Conservation (phyloP, 768 basidiomycete species). For the Roridomyces roridus region DNA sequence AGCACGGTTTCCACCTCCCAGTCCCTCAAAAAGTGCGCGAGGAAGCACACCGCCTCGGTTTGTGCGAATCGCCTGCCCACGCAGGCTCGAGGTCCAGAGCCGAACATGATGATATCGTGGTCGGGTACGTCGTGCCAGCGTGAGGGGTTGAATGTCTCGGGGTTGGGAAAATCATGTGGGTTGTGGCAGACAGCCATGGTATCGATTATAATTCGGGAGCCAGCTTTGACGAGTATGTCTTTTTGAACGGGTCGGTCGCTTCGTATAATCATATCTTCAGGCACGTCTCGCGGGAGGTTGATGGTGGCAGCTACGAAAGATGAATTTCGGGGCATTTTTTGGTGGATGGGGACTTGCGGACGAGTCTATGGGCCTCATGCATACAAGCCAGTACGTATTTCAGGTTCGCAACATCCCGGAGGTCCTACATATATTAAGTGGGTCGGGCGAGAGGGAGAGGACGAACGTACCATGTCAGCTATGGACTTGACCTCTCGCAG, state of each 20-base stretch:
- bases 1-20: slow-evolving; percentile 38
- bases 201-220: slow-evolving; percentile 21
- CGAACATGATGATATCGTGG: slow-evolving; percentile 17
- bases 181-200: slow-evolving; percentile 28
- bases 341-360: background rate
- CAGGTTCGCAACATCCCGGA: background rate
- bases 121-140: slow-evolving; percentile 25
- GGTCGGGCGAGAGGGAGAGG: background rate
- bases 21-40: slow-evolving; percentile 40
- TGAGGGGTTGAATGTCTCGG: slow-evolving; percentile 24
- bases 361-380: slow-evolving; percentile 17
- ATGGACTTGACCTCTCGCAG: slow-evolving; percentile 7
- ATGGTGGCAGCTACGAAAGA: background rate
- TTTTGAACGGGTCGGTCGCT: background rate
- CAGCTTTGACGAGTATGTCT: background rate
- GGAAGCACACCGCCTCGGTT: slow-evolving; percentile 41
- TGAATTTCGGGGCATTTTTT: background rate
- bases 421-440: background rate
- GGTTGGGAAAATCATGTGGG: slow-evolving; percentile 23
- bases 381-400: slow-evolving; percentile 14
- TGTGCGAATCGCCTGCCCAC: slow-evolving; percentile 43
- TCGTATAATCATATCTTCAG: slow-evolving; percentile 4
- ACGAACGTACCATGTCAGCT: background rate
- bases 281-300: slow-evolving; percentile 4
- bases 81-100: slow-evolving; percentile 41